Evolutionary conservation across 805 yeast genomes (phyloP).

Genomic region (Metschnikowia reukaufii): DNA sequence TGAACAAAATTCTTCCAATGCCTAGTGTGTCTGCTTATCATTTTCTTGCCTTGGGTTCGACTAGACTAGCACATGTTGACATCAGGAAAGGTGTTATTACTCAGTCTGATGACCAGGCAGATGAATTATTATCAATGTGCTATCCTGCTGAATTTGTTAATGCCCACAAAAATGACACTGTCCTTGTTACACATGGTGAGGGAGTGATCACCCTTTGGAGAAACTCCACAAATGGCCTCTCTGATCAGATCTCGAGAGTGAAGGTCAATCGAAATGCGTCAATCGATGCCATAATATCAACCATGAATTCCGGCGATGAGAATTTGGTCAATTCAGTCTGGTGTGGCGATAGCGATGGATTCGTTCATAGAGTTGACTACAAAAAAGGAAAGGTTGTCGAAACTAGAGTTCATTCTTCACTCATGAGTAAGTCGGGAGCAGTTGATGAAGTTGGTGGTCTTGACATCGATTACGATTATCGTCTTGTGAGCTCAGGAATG

Average conservation of each 20-base stretch:
- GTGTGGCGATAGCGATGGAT: constrained; percentile 82
- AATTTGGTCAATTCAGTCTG: constrained; percentile 52
- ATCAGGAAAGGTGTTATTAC: constrained; percentile 65
- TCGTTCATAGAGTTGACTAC: constrained; percentile 64
- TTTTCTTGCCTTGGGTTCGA: constrained; percentile 77
- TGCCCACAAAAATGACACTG: constrained; percentile 54
- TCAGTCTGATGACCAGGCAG: constrained; percentile 87
- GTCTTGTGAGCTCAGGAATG: constrained; percentile 83
- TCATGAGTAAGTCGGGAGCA: constrained; percentile 34
- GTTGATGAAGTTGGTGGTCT: constrained; percentile 73
- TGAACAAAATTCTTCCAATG: constrained; percentile 72
- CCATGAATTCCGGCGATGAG: constrained; percentile 52
- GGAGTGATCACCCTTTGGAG: constrained; percentile 90
- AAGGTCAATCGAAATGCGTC: constrained; percentile 68
- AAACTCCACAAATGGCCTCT: constrained; percentile 61
- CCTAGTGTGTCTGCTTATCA: constrained; percentile 74
- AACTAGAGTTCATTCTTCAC: constrained; percentile 60
- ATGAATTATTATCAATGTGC: constrained; percentile 78
- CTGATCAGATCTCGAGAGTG: constrained; percentile 79
- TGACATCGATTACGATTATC: constrained; percentile 78
- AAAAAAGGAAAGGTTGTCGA: constrained; percentile 64
- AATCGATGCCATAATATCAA: constrained; percentile 65
- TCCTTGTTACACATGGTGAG: constrained; percentile 86
- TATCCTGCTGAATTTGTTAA: constrained; percentile 53
- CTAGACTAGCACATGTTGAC: constrained; percentile 77